Evolutionary conservation across 208 protist species (phyloP).

Genomic region (Trypanosoma grayi): DNA sequence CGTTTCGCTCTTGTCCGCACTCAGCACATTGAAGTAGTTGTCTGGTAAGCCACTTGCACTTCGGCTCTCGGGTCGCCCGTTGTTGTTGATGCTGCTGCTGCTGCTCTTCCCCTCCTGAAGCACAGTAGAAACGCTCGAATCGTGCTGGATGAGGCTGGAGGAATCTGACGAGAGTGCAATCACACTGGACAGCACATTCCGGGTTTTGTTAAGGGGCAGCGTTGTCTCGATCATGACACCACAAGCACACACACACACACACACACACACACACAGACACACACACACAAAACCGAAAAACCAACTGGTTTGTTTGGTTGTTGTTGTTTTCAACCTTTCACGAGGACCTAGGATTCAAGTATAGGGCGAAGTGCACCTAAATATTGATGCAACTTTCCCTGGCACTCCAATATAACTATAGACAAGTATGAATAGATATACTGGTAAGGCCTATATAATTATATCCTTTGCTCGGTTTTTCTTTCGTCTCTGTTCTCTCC

Average conservation of each 20-base stretch:
- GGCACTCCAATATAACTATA: too few relatives aligned
- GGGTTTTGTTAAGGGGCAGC: not conserved
- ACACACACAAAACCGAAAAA: not conserved
- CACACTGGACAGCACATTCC: not conserved
- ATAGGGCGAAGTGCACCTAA: too few relatives aligned
- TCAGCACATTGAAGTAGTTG: conserved; percentile 60
- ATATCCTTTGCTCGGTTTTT: not conserved
- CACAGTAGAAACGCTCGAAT: not conserved
- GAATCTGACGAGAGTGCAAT: not conserved
- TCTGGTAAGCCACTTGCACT: conserved; percentile 27
- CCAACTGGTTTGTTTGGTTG: not conserved
- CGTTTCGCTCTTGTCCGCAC: conserved; percentile 56
- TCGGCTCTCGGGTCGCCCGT: conserved; percentile 11
- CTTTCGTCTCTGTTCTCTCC: not conserved
- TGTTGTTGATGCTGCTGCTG: not conserved
- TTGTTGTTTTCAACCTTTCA: too few relatives aligned
- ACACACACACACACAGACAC: not conserved
- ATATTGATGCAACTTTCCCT: too few relatives aligned
- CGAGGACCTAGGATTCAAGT: too few relatives aligned
- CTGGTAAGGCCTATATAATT: too few relatives aligned
- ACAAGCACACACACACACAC: not conserved
- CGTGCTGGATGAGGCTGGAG: not conserved
- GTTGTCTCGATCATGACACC: conserved; percentile 2
- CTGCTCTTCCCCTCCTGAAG: not conserved
- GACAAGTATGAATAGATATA: too few relatives aligned